Evolutionary conservation across 495 filamentous ascomycete species (phyloP).

Genomic region (Hypoxylon fragiforme): DNA sequence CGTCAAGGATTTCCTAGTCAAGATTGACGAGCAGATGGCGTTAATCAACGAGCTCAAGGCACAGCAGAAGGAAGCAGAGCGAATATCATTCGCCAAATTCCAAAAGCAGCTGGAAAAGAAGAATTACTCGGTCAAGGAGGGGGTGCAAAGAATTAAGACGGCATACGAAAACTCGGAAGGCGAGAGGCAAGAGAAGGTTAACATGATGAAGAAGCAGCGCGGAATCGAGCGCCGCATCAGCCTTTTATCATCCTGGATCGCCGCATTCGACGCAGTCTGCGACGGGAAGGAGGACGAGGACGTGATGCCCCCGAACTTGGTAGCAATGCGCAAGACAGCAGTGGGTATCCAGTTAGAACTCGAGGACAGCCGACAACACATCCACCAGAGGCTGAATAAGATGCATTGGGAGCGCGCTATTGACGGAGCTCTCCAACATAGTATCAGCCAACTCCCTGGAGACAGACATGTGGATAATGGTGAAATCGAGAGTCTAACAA

Average conservation of each 20-base stretch:
- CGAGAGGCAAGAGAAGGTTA: constrained; percentile 77
- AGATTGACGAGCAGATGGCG: constrained; percentile 91
- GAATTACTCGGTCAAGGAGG: constrained; percentile 75
- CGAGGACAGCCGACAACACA: constrained; percentile 84
- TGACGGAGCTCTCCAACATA: constrained; percentile 85
- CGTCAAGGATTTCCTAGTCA: constrained; percentile 96
- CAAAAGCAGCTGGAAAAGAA: constrained; percentile 84
- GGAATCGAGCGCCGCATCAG: constrained; percentile 83
- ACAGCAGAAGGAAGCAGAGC: constrained; percentile 90
- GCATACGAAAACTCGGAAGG: constrained; percentile 83
- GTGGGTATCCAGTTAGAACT: constrained; percentile 85
- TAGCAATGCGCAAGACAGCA: constrained; percentile 82
- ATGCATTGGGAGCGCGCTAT: constrained; percentile 84
- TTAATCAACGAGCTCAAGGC: constrained; percentile 92
- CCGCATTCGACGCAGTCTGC: constrained; percentile 84
- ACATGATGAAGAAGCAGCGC: constrained; percentile 77
- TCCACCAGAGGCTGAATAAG: constrained; percentile 77
- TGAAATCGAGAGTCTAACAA: constrained; percentile 70
- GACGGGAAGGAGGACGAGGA: constrained; percentile 69
- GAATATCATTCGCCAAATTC: constrained; percentile 83
- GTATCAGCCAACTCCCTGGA: constrained; percentile 72
- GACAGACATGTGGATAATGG: constrained; percentile 69
- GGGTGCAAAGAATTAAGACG: constrained; percentile 73
- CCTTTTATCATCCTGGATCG: constrained; percentile 86
- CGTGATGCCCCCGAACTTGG: constrained; percentile 64